These are phyloP conservation scores for Dipteronia dyeriana DNA, from an alignment of 345 rosid genomes.

Conservation along the genomic window DNA sequence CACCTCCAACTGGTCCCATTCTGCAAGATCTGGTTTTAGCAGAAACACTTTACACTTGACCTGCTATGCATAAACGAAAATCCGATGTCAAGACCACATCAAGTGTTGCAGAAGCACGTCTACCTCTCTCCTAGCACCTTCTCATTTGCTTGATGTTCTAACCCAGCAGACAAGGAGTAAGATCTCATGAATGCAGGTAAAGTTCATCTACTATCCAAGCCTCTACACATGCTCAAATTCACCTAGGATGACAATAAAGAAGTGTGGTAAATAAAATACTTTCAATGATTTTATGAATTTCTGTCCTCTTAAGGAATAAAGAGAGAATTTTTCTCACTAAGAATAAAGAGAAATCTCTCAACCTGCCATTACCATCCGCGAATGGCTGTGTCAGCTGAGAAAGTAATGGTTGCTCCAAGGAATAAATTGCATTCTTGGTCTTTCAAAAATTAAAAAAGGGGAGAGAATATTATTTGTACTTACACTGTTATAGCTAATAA, in stretches of 20 bases:
- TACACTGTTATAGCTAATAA: not conserved
- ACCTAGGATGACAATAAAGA: not conserved
- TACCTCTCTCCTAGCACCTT: slow-evolving; percentile 6
- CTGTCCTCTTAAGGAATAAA: not conserved
- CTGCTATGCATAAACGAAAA: slow-evolving; percentile 16
- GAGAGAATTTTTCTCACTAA: not conserved
- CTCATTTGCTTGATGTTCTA: slow-evolving; percentile 13
- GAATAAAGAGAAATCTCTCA: not conserved
- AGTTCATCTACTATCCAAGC: not conserved
- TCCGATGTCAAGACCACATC: slow-evolving; percentile 24
- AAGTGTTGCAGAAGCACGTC: slow-evolving; percentile 6
- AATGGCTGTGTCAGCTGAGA: not conserved
- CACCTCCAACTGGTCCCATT: slow-evolving; percentile 19
- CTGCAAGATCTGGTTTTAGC: slow-evolving; percentile 19
- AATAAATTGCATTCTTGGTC: not conserved
- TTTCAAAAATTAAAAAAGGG: not conserved
- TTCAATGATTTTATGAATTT: not conserved
- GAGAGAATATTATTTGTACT: not conserved
- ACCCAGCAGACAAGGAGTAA: not conserved
- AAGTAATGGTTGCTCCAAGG: not conserved
- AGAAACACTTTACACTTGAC: slow-evolving; percentile 13
- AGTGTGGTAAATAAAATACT: not conserved
- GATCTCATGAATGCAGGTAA: not conserved
- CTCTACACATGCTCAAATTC: not conserved
- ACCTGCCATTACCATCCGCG: not conserved